Evolutionary conservation across 2,329 filamentous ascomycete species (phyloP), one percentile per base, ranked within the genome.

Genomic region (Bimuria novae-zelandiae): DNA sequence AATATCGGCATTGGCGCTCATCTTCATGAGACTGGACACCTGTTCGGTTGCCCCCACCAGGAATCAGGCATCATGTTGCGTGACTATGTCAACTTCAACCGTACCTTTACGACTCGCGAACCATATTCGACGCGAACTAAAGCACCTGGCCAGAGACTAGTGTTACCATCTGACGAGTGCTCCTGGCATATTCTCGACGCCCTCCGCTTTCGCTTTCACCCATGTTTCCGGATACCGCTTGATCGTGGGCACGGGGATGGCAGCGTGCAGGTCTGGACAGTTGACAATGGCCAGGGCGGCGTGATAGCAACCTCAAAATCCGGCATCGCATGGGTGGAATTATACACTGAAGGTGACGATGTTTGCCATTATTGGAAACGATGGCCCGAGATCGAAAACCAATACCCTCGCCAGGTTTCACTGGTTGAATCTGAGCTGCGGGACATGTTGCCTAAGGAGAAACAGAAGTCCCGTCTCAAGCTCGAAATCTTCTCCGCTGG

Each of bases 1-100:
- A 96, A 93, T 63, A 89, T 96, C 55, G 92, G 92, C 25, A 95
- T 97, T 59, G 93, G 93, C 7, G 92, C 91, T 8, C 93, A 97
- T 73, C 75, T 97, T 42, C 93, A 96, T 72, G 92, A 97, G 74
- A 89, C 89, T 0, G 93, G 93, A 3, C 93, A 96, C 75, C 75
- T 96, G 19, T 89, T 97, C 61, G 93, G 93, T 44, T 95, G 90
- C 61, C 90, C 91, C 8, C 90, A 95, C 69, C 91, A 95, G 69
- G 90, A 94, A 67, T 89, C 80, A 23, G 93, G 94, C n/a, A 82
- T 97, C 56, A 97, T 97, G 93, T 79, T 92, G 45, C 83, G 90
- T 51, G 93, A 96, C 71, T 97, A 96, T 70, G 85, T 92, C 27
- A 87, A 81, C 1, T 77, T 97, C 11, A 95, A 94, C 73, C 85